Evolutionary conservation across 768 basidiomycete genomes (phyloP).

Genomic region (Rhodotorula taiwanensis): DNA sequence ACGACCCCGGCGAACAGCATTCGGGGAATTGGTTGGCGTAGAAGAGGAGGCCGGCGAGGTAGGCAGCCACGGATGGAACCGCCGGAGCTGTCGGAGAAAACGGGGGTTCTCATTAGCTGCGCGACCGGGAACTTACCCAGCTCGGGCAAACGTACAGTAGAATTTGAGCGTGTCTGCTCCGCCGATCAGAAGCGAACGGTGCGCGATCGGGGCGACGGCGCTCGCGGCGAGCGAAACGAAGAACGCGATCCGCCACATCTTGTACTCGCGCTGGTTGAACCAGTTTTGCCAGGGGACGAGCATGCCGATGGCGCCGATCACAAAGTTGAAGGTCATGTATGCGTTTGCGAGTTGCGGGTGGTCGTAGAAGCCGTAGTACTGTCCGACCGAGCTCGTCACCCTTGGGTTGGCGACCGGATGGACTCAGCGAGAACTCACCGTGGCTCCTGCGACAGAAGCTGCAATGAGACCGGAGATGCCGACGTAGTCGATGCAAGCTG

Average conservation of each 20-base stretch:
- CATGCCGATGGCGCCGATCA: constrained; percentile 36
- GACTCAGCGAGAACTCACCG: constrained; percentile 3
- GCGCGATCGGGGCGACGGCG: constrained; percentile 39
- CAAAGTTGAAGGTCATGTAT: constrained; percentile 32
- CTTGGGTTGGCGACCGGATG: not conserved
- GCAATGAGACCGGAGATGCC: constrained; percentile 40
- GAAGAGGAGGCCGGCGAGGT: constrained; percentile 32
- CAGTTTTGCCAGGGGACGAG: constrained; percentile 34
- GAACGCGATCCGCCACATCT: constrained; percentile 40
- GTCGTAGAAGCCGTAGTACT: constrained; percentile 38
- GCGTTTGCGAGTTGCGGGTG: constrained; percentile 18
- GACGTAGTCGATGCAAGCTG: constrained; percentile 42
- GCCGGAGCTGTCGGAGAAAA: constrained; percentile 13
- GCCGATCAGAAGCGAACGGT: constrained; percentile 35
- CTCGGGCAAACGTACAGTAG: constrained; percentile 33
- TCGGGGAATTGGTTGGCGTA: constrained; percentile 37
- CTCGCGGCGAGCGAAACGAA: constrained; percentile 40
- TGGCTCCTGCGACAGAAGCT: constrained; percentile 35
- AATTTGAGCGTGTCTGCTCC: constrained; percentile 30
- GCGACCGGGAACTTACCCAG: too few relatives aligned
- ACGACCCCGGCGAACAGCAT: constrained; percentile 10
- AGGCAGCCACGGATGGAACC: constrained; percentile 26
- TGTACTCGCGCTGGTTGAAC: constrained; percentile 40
- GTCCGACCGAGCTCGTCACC: not conserved
- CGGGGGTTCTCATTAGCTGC: too few relatives aligned